Evolutionary conservation across 2,329 filamentous ascomycete species (phyloP).

Genomic region (Fusarium poae): DNA sequence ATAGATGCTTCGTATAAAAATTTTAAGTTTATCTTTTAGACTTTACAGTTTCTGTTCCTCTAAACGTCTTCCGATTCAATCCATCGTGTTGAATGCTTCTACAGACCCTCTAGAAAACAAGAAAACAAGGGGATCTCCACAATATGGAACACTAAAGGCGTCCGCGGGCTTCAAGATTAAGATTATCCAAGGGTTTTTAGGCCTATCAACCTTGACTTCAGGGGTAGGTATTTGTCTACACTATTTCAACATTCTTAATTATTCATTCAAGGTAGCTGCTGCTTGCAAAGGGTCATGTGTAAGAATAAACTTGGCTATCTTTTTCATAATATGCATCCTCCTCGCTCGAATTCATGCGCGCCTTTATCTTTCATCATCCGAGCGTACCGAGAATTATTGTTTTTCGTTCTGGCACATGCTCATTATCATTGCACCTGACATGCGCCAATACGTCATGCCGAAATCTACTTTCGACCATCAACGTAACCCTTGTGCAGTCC

Average conservation of each 20-base stretch:
- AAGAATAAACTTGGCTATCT: background rate
- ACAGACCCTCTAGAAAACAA: slow-evolving; percentile 14
- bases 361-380: slow-evolving; percentile 6
- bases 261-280: background rate
- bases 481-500: background rate
- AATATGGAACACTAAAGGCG: slow-evolving; percentile 16
- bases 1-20: background rate
- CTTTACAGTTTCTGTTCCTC: background rate
- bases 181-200: slow-evolving; percentile 21
- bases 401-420: slow-evolving; percentile 22
- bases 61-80: background rate
- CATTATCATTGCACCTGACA: slow-evolving; percentile 17
- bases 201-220: background rate
- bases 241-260: background rate
- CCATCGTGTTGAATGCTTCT: background rate
- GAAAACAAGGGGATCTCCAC: slow-evolving; percentile 14
- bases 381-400: slow-evolving; percentile 23
- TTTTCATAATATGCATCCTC: background rate
- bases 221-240: background rate
- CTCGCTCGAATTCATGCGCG: slow-evolving; percentile 3
- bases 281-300: background rate
- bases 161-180: slow-evolving; percentile 36
- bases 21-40: background rate
- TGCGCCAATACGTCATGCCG: slow-evolving; percentile 34
- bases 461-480: slow-evolving; percentile 16